A percentile compares a stretch with the other conserved stretches of the same genome.
Evolutionary conservation across 2,329 filamentous ascomycete species (phyloP).

Genomic region (Chaetomium strumarium): DNA sequence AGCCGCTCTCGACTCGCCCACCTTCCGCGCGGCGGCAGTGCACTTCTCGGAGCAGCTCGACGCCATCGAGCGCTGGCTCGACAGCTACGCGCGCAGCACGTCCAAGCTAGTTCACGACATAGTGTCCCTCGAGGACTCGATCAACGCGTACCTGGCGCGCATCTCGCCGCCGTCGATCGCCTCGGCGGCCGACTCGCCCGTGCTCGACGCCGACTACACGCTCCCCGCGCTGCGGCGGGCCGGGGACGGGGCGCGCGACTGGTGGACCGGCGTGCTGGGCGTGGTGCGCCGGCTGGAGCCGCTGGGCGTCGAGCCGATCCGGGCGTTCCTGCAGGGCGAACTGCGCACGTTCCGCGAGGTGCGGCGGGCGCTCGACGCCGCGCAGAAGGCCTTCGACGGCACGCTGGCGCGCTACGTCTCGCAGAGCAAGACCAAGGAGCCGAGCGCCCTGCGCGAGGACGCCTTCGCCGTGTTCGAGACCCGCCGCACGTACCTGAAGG

Average conservation of each 20-base stretch:
- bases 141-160: constrained; percentile 70
- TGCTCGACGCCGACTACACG: constrained; percentile 93
- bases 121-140: constrained; percentile 67
- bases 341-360: constrained; percentile 81
- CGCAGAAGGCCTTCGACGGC: constrained; percentile 80
- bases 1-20: constrained; percentile 92
- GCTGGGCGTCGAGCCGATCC: constrained; percentile 74
- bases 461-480: constrained; percentile 94
- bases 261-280: constrained; percentile 71
- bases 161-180: constrained; percentile 66
- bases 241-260: constrained; percentile 79
- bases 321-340: constrained; percentile 70
- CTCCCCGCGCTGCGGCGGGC: constrained; percentile 78
- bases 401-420: constrained; percentile 74
- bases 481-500: constrained; percentile 81
- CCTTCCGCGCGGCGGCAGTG: constrained; percentile 78
- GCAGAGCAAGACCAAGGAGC: constrained; percentile 89
- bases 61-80: constrained; percentile 86
- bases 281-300: constrained; percentile 73
- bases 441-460: constrained; percentile 85
- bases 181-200: constrained; percentile 60
- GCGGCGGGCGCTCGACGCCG: constrained; percentile 65
- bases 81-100: constrained; percentile 48
- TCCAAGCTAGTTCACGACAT: constrained; percentile 56
- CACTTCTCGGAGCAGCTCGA: constrained; percentile 93